phyloP scores from a whole-genome alignment of 441 rosid species.

The Adansonia grandidieri region DNA sequence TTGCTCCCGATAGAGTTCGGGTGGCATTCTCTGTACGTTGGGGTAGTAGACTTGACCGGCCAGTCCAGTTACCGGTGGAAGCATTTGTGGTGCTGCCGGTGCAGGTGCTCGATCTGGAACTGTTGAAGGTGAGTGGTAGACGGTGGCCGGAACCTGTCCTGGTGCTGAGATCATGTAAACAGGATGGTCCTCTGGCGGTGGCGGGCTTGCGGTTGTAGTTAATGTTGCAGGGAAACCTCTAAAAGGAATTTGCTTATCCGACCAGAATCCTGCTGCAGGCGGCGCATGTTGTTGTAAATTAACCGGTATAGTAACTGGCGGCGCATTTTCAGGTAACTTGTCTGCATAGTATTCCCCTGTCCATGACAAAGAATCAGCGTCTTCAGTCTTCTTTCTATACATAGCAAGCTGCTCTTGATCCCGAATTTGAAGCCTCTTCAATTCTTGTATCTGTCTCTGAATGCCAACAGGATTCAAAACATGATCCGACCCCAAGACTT shows the following conservation, averaged over 20 bases:
- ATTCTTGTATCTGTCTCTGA: slow-evolving; percentile 46
- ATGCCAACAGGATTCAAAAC: slow-evolving; percentile 48
- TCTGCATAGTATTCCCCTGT: slow-evolving; percentile 52
- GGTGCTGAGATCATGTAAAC: slow-evolving; percentile 63
- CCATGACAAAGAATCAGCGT: slow-evolving; percentile 38
- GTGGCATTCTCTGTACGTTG: slow-evolving; percentile 56
- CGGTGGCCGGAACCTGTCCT: slow-evolving; percentile 34
- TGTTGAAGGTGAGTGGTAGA: slow-evolving; percentile 57
- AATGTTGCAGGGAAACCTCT: slow-evolving; percentile 49
- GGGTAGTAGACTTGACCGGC: slow-evolving; percentile 66
- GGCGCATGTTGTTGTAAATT: slow-evolving; percentile 38
- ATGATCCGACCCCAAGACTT: slow-evolving; percentile 53
- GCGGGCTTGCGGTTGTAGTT: slow-evolving; percentile 34
- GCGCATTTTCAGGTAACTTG: slow-evolving; percentile 49
- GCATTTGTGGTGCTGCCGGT: slow-evolving; percentile 38
- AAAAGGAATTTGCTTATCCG: slow-evolving; percentile 55
- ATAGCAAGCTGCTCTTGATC: slow-evolving; percentile 29
- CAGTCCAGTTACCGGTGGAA: slow-evolving; percentile 55
- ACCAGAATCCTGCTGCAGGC: slow-evolving; percentile 57
- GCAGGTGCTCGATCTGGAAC: slow-evolving; percentile 30
- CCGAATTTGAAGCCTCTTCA: slow-evolving; percentile 9
- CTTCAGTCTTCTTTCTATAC: slow-evolving; percentile 59
- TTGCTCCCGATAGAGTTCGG: slow-evolving; percentile 74
- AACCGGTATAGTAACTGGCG: slow-evolving; percentile 32
- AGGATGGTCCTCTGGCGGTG: slow-evolving; percentile 49